phyloP scores from a whole-genome alignment of 176 grass and related monocot genomes.

The Rhynchospora tenuis region DNA sequence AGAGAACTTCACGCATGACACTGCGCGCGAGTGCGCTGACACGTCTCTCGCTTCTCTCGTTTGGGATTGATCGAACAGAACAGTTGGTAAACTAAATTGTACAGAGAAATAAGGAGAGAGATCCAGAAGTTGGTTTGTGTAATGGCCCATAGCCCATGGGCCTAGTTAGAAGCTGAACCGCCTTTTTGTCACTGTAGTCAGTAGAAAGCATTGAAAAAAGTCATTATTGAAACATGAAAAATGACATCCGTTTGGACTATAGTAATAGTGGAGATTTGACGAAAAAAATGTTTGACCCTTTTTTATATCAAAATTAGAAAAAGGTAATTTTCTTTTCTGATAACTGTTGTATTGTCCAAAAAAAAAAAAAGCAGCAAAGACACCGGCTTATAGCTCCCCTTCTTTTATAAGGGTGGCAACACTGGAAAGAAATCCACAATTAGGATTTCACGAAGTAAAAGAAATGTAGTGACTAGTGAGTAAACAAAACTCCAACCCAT shows the following conservation, averaged over 20 bases:
- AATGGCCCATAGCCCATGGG: background rate
- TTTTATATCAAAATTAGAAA: background rate
- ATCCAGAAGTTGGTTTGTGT: background rate
- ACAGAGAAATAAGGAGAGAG: background rate
- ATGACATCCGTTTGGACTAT: background rate
- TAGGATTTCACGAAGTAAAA: too few relatives aligned
- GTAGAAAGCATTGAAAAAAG: background rate
- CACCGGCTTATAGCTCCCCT: too few relatives aligned
- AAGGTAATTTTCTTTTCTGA: too few relatives aligned
- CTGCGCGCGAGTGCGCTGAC: conserved; percentile 47
- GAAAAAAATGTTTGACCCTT: background rate
- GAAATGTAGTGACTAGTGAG: too few relatives aligned
- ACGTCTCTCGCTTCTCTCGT: background rate
- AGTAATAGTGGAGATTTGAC: background rate
- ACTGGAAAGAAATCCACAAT: too few relatives aligned
- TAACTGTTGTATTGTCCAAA: too few relatives aligned
- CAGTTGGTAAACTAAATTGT: too few relatives aligned
- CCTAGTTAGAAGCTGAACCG: background rate
- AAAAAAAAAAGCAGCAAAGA: background rate
- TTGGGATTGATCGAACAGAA: background rate
- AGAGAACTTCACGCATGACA: conserved; percentile 93
- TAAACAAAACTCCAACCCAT: too few relatives aligned
- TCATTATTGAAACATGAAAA: background rate
- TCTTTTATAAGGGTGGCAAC: too few relatives aligned
- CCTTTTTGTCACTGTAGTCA: background rate